Evolutionary conservation across 2,329 filamentous ascomycete species (phyloP).

Genomic region (Pestalotiopsis sp.): DNA sequence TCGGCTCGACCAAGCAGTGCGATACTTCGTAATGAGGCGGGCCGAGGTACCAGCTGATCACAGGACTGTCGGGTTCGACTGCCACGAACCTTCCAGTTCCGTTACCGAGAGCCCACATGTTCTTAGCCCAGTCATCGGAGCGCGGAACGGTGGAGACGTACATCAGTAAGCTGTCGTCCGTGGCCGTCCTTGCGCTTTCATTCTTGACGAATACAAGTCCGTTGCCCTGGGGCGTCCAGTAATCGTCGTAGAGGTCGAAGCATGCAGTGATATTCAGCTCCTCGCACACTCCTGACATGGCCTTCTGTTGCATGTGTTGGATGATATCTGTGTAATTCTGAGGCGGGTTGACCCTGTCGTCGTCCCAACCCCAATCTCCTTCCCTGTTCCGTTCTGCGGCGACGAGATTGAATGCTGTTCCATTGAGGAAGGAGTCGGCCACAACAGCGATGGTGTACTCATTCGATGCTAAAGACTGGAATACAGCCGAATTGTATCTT

Average conservation of each 20-base stretch:
- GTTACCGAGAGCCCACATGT: conserved; percentile 28
- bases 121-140: conserved; percentile 27
- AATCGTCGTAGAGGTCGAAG: conserved; percentile 22
- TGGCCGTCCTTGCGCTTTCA: conserved; percentile 1
- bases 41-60: conserved; percentile 23
- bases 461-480: conserved; percentile 21
- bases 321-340: conserved; percentile 16
- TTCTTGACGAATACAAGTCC: conserved; percentile 22
- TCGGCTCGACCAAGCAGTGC: conserved; percentile 26
- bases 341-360: conserved; percentile 11
- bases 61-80: conserved; percentile 10
- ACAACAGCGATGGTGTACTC: conserved; percentile 22
- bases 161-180: conserved; percentile 21
- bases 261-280: conserved; percentile 18
- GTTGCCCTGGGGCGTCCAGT: conserved; percentile 21
- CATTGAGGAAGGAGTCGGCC: conserved; percentile 18
- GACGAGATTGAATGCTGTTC: conserved; percentile 14
- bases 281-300: conserved; percentile 15
- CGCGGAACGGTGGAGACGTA: conserved; percentile 20
- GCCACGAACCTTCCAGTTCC: conserved; percentile 15
- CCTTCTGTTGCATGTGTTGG: conserved; percentile 17
- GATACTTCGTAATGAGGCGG: conserved; percentile 23
- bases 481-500: conserved; percentile 21
- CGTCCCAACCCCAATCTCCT: conserved; percentile 19
- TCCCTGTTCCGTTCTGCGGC: conserved; percentile 19